phyloP scores from a whole-genome alignment of 164 flowering plant species.

The grape (Vitis vinifera) region ASM3070453v1 NC_081820.1:20390001-20390500 shows the following conservation, averaged over 20 bases:
- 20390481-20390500: constrained; percentile 28
- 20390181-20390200: constrained; percentile 36
- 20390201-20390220: constrained; percentile 43
- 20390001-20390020: constrained; percentile 45
- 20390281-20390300: constrained; percentile 35
- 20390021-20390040: constrained; percentile 42
- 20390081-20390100: constrained; percentile 43
- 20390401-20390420: constrained; percentile 35
- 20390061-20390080: constrained; percentile 34
- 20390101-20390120: constrained; percentile 10
- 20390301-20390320: constrained; percentile 42
- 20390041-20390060: constrained; percentile 41
- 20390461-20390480: constrained; percentile 55
- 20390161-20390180: constrained; percentile 35
- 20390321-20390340: constrained; percentile 48
- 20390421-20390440: constrained; percentile 48
- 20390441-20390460: constrained; percentile 65
- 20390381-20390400: constrained; percentile 54
- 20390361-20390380: constrained; percentile 48
- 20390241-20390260: constrained; percentile 39
- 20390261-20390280: constrained; percentile 40
- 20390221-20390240: constrained; percentile 56
- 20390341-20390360: constrained; percentile 60
- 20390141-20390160: constrained; percentile 59
- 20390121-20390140: constrained; percentile 43